Evolutionary conservation across 345 rosid genomes (phyloP).

Genomic region (Populus ilicifolia): DNA sequence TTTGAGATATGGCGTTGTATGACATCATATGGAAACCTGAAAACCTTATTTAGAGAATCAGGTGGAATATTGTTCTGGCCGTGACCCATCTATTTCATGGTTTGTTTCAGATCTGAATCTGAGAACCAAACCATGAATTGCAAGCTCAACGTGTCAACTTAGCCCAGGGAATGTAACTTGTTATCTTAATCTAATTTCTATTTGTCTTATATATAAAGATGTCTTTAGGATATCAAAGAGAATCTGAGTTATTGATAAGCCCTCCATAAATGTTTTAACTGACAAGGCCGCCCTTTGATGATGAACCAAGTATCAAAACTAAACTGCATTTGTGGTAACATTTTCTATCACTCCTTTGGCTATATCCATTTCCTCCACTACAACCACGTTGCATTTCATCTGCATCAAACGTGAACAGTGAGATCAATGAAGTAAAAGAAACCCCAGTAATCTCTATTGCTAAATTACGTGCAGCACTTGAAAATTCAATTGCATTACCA

Average conservation of each 20-base stretch:
- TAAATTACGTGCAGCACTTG: background rate
- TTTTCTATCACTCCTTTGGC: slow-evolving; percentile 54
- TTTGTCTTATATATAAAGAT: background rate
- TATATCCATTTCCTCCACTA: slow-evolving; percentile 50
- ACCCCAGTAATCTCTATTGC: background rate
- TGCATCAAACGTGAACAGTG: slow-evolving; percentile 11
- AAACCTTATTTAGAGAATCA: background rate
- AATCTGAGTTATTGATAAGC: background rate
- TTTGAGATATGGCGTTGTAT: background rate
- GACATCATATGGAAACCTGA: background rate
- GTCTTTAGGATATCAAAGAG: background rate
- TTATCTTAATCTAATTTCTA: background rate
- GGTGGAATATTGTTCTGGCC: background rate
- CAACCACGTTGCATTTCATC: slow-evolving; percentile 61
- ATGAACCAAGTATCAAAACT: slow-evolving; percentile 53
- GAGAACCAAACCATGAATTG: background rate
- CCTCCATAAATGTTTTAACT: slow-evolving; percentile 36
- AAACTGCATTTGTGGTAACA: slow-evolving; percentile 28
- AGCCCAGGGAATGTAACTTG: background rate
- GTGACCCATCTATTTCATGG: background rate
- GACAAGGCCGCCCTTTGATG: slow-evolving; percentile 51
- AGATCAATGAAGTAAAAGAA: background rate
- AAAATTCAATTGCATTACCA: background rate
- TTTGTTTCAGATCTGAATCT: background rate
- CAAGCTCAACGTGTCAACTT: background rate